A percentile compares a stretch with the other conserved stretches of the same genome.
Conservation (phyloP, 2,329 filamentous ascomycete species). For the Monilinia laxa region DNA sequence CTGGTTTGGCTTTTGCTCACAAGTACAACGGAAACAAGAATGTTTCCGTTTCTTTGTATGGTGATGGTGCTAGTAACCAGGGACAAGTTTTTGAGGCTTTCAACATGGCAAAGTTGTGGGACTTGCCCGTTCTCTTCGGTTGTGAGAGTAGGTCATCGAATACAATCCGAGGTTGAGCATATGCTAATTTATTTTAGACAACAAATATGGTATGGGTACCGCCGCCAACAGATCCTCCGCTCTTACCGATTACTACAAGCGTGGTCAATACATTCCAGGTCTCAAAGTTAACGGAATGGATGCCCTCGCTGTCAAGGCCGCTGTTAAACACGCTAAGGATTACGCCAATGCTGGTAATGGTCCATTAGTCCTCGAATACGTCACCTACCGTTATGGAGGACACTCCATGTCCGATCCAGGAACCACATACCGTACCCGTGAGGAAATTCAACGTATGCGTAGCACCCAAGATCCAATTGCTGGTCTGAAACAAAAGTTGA, state of each 20-base stretch:
- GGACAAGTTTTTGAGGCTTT: slow-evolving; percentile 99
- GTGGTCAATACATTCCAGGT: slow-evolving; percentile 98
- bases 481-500: slow-evolving; percentile 94
- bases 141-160: slow-evolving; percentile 79
- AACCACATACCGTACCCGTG: slow-evolving; percentile 97
- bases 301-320: slow-evolving; percentile 94
- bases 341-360: slow-evolving; percentile 82
- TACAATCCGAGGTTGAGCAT: neutral
- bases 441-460: slow-evolving; percentile 99
- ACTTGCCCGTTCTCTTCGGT: slow-evolving; percentile 89
- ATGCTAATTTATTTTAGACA: slow-evolving; percentile 60
- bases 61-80: slow-evolving; percentile 98
- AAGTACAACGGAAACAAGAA: slow-evolving; percentile 88
- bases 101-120: slow-evolving; percentile 99
- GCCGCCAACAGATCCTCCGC: slow-evolving; percentile 91
- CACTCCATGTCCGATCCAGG: slow-evolving; percentile 99
- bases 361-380: slow-evolving; percentile 95
- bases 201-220: slow-evolving; percentile 99
- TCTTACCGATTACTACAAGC: slow-evolving; percentile 99
- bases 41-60: slow-evolving; percentile 86
- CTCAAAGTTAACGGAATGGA: slow-evolving; percentile 99
- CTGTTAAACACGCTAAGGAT: slow-evolving; percentile 90
- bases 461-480: slow-evolving; percentile 98
- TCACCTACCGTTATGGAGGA: slow-evolving; percentile 98
- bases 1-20: slow-evolving; percentile 94